Base-by-base conservation (phyloP, 495 filamentous ascomycete species). In the Tuber melanosporum region DNA sequence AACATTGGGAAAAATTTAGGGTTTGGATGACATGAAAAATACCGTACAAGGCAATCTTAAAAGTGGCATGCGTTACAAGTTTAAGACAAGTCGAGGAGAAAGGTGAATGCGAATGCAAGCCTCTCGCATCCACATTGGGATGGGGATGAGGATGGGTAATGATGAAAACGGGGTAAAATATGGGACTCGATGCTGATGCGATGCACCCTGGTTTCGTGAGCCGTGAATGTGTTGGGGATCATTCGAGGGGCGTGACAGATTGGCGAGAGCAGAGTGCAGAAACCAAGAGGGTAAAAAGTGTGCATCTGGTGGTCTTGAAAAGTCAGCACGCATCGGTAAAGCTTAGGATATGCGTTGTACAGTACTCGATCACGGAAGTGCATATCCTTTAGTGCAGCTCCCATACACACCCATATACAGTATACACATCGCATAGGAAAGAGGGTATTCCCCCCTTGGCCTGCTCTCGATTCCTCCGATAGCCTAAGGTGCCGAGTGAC, bases 231-330 rank as follows among this genome's bases (percentile, higher is more conserved):
- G 77, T 76, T 71, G 76, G 74, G 73, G 78, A 80, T 79, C 78
- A 75, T 71, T 80, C 77, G 57, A 66, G 26, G 57, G 57, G n/a
- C 57, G 75, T 77, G 62, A 75, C 73, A 80, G 78, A 80, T 80
- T 80, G 78, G 78, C 78, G 78, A 80, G 78, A 80, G 75, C 69
- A 69, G 70, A 73, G 76, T 76, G 76, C 76, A 76, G 76, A 78
- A 73, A 57, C 46, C 75, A 80, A 66, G 79, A 74, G 70, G 70
- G 75, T 44, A 79, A 73, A 73, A 72, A 44, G 3, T 78, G 73
- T 71, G 77, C 77, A 79, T 79, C 76, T 71, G 66, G 15, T 43
- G 4, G 32, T 73, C 79, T 72, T 71, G 71, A 73, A 76, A 74
- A 77, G 77, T 76, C 71, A 80, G 46, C 73, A 73, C 75, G 66